These are phyloP conservation scores for Psidium friedrichsthalianum DNA, from an alignment of 345 rosid genomes.

Conservation along the genomic window DNA sequence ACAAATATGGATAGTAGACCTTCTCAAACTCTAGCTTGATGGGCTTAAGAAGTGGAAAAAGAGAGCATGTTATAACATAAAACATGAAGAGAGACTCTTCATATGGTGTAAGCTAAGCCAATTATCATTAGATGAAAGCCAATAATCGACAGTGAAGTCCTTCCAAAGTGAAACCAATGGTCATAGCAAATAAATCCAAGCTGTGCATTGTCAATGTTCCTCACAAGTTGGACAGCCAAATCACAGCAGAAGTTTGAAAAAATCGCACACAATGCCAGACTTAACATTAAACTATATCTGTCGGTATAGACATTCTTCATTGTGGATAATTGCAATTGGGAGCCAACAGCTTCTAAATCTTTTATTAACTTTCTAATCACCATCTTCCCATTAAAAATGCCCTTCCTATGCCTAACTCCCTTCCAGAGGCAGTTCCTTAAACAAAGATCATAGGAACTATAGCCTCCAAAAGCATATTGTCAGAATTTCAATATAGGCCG, in stretches of 20 bases:
- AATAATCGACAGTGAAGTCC: background rate
- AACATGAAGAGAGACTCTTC: background rate
- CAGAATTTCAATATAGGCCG: background rate
- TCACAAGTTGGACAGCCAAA: background rate
- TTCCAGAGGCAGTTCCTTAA: background rate
- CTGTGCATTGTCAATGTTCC: background rate
- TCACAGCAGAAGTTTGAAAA: background rate
- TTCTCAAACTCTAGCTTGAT: slow-evolving; percentile 98
- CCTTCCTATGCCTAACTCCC: background rate
- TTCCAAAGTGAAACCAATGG: background rate
- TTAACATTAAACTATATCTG: background rate
- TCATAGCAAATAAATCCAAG: background rate
- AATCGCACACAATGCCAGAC: background rate
- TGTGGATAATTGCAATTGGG: background rate
- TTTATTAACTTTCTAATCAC: background rate
- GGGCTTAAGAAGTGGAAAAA: slow-evolving; percentile 51
- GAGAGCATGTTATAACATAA: background rate
- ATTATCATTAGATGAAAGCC: background rate
- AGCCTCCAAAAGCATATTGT: background rate
- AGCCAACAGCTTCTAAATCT: background rate
- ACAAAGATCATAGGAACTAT: background rate
- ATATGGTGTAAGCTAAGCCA: background rate
- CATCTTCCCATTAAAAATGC: background rate
- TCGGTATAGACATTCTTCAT: background rate
- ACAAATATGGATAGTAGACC: slow-evolving; percentile 83